Base-by-base conservation (phyloP, 305 asterid genomes). In the Fraxinus velutina region DNA sequence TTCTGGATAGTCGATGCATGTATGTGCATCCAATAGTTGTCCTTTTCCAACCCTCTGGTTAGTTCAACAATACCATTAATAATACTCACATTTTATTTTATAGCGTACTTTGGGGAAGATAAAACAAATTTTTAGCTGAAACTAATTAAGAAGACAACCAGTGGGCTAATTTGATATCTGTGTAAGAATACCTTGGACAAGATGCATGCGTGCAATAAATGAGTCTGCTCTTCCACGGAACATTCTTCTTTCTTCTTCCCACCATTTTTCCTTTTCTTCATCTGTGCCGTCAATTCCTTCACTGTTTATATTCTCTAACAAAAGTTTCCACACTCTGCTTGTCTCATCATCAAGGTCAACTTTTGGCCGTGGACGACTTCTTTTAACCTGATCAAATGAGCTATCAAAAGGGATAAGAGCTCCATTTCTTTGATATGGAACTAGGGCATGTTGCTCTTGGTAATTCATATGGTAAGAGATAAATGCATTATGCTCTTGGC, bases 311-410 rank as follows among this genome's bases (percentile, higher is more conserved):
- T 96, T 89, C 89, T 94, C 96, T 77, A 96, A 85, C 88, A 96
- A 81, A 80, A 96, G 97, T 90, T 87, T 92, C 98, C 99, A 96
- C 80, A 96, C 99, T 87, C 95, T 90, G 72, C 82, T 90, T 76
- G 99, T 94, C 93, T 93, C 98, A 76, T 91, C 97, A 85, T 96
- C 99, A 83, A 96, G 98, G 79, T 94, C 93, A 84, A 96, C 98
- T 90, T 91, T 94, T 32, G 98, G 92, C 78, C 98, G 90, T 75
- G 92, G 89, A 60, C 74, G 80, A 82, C 89, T 88, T 88, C 87
- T 90, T 84, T 82, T 93, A 22, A 85, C 80, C 74, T 83, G 84
- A 79, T 84, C 82, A 79, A 88, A 83, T 76, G 93, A 88, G 83
- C 78, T 79, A 64, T 86, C 90, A 74, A 87, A 92, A 79, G 96